Evolutionary conservation across 2,329 filamentous ascomycete genomes (phyloP), one percentile per base, ranked within the genome.

Genomic region (Sordariomycetes sp.): DNA sequence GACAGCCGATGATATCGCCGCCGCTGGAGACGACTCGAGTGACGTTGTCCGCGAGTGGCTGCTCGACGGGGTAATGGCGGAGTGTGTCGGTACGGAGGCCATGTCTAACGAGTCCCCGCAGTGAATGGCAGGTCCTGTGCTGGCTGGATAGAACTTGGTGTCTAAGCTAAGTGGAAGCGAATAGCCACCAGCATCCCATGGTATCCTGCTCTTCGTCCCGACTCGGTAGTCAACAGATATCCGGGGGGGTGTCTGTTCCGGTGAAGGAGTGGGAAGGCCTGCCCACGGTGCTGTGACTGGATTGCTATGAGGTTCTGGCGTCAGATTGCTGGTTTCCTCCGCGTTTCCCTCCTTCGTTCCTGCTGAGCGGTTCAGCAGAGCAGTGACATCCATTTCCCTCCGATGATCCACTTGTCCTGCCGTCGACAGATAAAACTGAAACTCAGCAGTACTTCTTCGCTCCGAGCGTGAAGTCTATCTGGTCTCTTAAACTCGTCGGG

Each of bases 141-240:
- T 61, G 42, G 60, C 58, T 45, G 63, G 60, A 52, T 62, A 62
- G 25, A 60, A 61, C 60, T 72, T 74, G 22, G 67, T 66, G 53
- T 75, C 71, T 56, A 71, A 60, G 13, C 70, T 68, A 51, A 73
- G 64, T 4, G 75, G 72, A 24, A 79, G 67, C 25, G 73, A 74
- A 60, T 76, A 79, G 50, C 76, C 76, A 36, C 71, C 73, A 20
- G 72, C 76, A 59, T 77, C 74, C 78, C 77, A 80, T 56, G 76
- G 76, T 45, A 69, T 77, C 57, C 76, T 72, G 60, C 64, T 72
- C 55, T 57, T 59, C 52, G 60, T 24, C 65, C 58, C 56, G 64
- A 62, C 8, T 10, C 48, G 55, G 32, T 28, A 39, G 45, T 56
- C 55, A 17, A 36, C 20, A 8, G 48, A 36, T 24, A 15, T 52